phyloP scores from a whole-genome alignment of 805 yeast species.

The Wickerhamiella kurtzmanii region DNA sequence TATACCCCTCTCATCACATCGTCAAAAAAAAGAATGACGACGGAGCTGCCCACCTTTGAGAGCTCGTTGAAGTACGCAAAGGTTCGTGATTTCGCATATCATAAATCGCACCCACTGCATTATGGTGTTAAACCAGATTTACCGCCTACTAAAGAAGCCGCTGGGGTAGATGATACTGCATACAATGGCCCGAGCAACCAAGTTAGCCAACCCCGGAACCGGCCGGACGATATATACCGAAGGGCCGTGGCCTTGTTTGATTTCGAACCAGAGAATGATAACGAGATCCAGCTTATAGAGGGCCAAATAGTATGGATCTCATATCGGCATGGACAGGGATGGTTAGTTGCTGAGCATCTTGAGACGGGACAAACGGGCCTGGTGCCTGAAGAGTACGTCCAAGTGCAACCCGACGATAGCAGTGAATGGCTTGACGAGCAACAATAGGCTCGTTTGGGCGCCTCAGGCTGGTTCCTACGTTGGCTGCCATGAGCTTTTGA shows the following conservation, averaged over 20 bases:
- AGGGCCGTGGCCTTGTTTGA: constrained; percentile 81
- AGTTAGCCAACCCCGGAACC: not conserved
- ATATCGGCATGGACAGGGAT: constrained; percentile 94
- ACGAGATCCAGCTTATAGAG: constrained; percentile 63
- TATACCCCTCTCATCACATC: too few species aligned
- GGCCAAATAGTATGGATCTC: constrained; percentile 78
- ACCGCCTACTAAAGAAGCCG: too few species aligned
- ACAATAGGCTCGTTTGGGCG: not conserved
- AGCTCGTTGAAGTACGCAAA: constrained; percentile 31
- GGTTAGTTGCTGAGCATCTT: constrained; percentile 86
- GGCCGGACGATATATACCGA: constrained; percentile 33
- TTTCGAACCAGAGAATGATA: constrained; percentile 86
- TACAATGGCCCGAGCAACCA: constrained; percentile 14
- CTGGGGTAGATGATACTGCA: constrained; percentile 19
- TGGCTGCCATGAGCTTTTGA: not conserved
- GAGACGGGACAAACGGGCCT: constrained; percentile 70
- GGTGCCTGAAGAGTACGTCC: constrained; percentile 91
- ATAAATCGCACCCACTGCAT: constrained; percentile 52
- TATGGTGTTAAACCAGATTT: constrained; percentile 37
- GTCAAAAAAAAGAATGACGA: not conserved
- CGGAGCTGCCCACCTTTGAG: constrained; percentile 20
- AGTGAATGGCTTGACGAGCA: constrained; percentile 14
- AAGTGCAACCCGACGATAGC: constrained; percentile 27
- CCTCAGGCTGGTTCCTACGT: not conserved
- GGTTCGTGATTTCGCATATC: constrained; percentile 75